Conservation (phyloP, 129 eudicot genomes). For the Kitagawia praeruptora region DNA sequence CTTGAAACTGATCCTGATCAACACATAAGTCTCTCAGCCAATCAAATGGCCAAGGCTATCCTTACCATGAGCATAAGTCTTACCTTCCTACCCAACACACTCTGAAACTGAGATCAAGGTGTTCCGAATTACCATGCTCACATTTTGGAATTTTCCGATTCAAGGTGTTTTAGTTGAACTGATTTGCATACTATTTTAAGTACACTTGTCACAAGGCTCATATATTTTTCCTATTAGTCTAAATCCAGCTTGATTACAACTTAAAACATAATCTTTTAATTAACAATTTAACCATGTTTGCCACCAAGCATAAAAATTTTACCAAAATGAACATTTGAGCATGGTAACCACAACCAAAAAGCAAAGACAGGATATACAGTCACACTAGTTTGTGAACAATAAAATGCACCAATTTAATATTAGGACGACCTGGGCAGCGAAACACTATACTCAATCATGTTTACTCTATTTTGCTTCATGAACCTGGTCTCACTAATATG, state of each 20-base stretch:
- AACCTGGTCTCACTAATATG: neutral
- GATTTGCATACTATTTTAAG: neutral
- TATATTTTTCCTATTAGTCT: neutral
- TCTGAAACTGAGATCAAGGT: too few relatives aligned
- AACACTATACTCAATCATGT: neutral
- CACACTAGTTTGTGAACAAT: neutral
- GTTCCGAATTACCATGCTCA: too few relatives aligned
- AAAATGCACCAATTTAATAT: neutral
- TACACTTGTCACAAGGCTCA: neutral
- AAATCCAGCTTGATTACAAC: neutral
- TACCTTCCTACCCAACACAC: too few relatives aligned
- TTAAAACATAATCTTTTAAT: neutral
- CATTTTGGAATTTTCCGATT: neutral
- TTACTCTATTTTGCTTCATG: neutral
- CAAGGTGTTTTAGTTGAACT: neutral
- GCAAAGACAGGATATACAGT: slow-evolving; percentile 31
- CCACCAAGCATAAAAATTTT: neutral
- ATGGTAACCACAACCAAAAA: slow-evolving; percentile 8
- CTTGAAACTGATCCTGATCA: too few relatives aligned
- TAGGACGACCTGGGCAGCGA: neutral
- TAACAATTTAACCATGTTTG: neutral
- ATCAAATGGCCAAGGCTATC: too few relatives aligned
- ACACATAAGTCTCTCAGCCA: too few relatives aligned
- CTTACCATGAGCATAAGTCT: too few relatives aligned
- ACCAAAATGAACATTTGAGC: slow-evolving; percentile 1